Percentiles rank a stretch among this genome's conserved stretches.
phyloP scores from a whole-genome alignment of 164 flowering plant genomes.

The Macadamia integrifolia region DNA sequence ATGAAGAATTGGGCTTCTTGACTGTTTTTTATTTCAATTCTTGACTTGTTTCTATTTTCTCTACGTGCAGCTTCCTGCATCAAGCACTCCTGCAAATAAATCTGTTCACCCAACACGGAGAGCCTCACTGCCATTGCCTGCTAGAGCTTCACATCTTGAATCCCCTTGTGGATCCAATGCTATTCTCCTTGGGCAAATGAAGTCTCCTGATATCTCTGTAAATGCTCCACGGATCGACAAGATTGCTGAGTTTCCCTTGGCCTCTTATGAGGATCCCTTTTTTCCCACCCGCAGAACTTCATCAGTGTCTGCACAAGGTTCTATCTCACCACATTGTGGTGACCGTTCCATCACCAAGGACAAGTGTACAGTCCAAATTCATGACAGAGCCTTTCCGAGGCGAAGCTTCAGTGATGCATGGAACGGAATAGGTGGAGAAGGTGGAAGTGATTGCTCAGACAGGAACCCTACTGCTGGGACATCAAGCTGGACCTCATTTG shows the following conservation, averaged over 20 bases:
- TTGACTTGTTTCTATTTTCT: neutral
- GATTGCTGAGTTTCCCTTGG: constrained; percentile 85
- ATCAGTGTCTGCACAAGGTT: constrained; percentile 44
- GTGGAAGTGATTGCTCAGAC: constrained; percentile 53
- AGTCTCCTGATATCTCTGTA: constrained; percentile 85
- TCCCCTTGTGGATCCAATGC: constrained; percentile 31
- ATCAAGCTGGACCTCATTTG: constrained; percentile 55
- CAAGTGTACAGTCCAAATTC: constrained; percentile 57
- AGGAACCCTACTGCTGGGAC: constrained; percentile 45
- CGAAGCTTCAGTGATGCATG: constrained; percentile 29
- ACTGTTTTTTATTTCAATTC: neutral
- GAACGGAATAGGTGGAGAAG: constrained; percentile 33
- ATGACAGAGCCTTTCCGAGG: constrained; percentile 33
- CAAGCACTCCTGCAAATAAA: constrained; percentile 1
- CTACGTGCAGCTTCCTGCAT: neutral
- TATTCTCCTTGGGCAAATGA: constrained; percentile 40
- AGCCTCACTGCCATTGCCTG: neutral
- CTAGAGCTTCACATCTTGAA: constrained; percentile 24
- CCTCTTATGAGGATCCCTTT: constrained; percentile 54
- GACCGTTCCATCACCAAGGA: constrained; percentile 73
- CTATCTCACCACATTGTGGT: constrained; percentile 37
- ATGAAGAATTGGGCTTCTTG: too few relatives aligned
- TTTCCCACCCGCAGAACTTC: constrained; percentile 37
- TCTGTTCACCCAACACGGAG: neutral
- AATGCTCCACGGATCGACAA: constrained; percentile 88